Conservation (phyloP, 106 monocot genomes). For the Dendrobium huoshanense region DNA sequence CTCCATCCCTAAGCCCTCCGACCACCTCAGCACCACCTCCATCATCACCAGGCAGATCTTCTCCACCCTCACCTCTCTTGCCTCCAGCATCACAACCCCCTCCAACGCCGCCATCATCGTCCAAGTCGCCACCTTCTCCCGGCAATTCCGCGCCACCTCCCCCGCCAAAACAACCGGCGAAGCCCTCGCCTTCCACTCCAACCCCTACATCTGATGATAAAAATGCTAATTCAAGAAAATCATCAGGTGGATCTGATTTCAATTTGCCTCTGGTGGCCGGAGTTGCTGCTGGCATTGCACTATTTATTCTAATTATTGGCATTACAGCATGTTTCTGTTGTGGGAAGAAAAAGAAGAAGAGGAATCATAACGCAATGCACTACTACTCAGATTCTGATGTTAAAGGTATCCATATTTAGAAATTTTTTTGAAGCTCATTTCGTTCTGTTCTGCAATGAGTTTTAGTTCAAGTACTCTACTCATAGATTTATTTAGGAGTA, state of each 20-base stretch:
- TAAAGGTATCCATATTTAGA: constrained; percentile 5
- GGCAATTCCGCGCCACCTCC: background rate
- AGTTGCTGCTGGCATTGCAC: constrained; percentile 15
- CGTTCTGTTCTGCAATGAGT: background rate
- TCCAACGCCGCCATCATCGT: background rate
- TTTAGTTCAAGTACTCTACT: no score
- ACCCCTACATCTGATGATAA: background rate
- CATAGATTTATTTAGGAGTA: no score
- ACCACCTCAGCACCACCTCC: constrained; percentile 8
- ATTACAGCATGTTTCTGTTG: constrained; percentile 11
- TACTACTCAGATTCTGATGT: constrained; percentile 11
- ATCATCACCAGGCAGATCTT: background rate
- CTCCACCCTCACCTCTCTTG: constrained; percentile 4
- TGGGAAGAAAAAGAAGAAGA: constrained; percentile 27
- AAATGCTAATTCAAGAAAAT: background rate
- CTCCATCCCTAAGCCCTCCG: background rate
- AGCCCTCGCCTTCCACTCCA: background rate
- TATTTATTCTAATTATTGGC: constrained; percentile 26
- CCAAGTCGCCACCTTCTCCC: background rate
- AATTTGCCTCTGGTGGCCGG: constrained; percentile 23
- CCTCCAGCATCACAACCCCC: background rate
- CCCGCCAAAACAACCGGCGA: background rate
- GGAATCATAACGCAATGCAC: background rate
- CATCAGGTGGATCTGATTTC: background rate
- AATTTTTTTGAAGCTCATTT: background rate